Conservation (phyloP, 345 rosid genomes). For the Adansonia digitata region DNA sequence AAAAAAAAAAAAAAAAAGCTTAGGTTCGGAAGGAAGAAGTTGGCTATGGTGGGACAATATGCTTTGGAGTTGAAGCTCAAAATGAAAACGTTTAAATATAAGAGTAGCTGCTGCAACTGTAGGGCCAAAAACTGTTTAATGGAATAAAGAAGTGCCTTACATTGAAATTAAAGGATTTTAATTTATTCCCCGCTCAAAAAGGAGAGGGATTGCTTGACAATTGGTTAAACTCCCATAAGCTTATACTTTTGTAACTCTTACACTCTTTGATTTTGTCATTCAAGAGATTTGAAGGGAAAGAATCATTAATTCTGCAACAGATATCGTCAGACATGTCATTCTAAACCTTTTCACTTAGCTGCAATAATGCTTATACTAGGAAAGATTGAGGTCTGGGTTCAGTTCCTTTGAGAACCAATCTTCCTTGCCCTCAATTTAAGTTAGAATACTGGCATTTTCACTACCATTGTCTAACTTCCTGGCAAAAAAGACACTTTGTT, state of each 20-base stretch:
- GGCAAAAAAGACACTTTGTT: background rate
- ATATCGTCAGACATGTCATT: background rate
- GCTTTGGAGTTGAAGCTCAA: background rate
- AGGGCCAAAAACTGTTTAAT: background rate
- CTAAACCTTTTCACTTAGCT: background rate
- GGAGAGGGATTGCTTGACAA: conserved; percentile 31
- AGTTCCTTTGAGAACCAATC: background rate
- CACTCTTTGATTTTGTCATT: background rate
- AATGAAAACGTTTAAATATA: background rate
- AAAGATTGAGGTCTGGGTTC: no score
- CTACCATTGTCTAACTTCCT: background rate
- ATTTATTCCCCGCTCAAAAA: background rate
- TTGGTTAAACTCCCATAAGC: conserved; percentile 19
- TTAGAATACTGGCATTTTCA: background rate
- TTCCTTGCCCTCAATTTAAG: background rate
- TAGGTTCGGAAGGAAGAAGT: conserved; percentile 2
- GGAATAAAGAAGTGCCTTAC: conserved; percentile 38
- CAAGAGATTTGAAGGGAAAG: conserved; percentile 10
- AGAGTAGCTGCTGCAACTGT: background rate
- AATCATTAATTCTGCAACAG: background rate
- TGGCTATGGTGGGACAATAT: background rate
- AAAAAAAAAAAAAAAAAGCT: background rate
- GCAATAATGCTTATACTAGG: no score
- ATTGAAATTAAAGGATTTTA: conserved; percentile 32
- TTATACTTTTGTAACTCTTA: background rate